Evolutionary conservation across 345 rosid genomes (phyloP).

Genomic region (Lepidium didymum): DNA sequence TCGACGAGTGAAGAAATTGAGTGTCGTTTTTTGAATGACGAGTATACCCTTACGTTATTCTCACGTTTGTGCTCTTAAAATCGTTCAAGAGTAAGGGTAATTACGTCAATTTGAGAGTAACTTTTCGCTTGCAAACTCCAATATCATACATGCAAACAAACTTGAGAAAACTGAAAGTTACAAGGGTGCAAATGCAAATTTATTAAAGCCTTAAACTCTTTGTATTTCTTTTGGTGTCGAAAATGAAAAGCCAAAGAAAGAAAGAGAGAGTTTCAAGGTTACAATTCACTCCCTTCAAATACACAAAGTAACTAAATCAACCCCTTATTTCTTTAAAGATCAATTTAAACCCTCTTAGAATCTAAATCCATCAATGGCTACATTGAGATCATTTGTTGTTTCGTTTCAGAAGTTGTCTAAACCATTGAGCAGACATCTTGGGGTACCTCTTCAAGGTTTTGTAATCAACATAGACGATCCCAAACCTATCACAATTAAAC

Average conservation of each 20-base stretch:
- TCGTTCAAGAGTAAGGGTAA: neutral
- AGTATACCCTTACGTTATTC: neutral
- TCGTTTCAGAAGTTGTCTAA: constrained; percentile 47
- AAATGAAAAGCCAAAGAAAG: neutral
- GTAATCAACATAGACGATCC: constrained; percentile 83
- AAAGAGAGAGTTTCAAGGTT: neutral
- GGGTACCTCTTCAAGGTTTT: constrained; percentile 69
- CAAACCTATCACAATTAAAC: constrained; percentile 34
- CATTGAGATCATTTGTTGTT: constrained; percentile 20
- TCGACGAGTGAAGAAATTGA: neutral
- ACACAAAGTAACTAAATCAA: neutral
- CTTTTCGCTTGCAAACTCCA: neutral
- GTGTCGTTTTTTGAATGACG: neutral
- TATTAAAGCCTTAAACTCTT: neutral
- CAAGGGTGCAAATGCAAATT: neutral
- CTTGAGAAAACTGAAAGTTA: neutral
- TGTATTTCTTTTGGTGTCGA: neutral
- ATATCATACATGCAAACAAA: too few relatives aligned
- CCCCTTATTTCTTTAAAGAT: neutral
- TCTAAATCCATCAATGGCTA: neutral
- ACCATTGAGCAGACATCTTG: constrained; percentile 94
- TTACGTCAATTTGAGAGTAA: neutral
- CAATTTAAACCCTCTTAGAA: neutral
- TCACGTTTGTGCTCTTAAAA: neutral
- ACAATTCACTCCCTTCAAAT: neutral